Base-by-base conservation (phyloP, 1,139 yeast genomes). In the Lodderomyces beijingensis region DNA sequence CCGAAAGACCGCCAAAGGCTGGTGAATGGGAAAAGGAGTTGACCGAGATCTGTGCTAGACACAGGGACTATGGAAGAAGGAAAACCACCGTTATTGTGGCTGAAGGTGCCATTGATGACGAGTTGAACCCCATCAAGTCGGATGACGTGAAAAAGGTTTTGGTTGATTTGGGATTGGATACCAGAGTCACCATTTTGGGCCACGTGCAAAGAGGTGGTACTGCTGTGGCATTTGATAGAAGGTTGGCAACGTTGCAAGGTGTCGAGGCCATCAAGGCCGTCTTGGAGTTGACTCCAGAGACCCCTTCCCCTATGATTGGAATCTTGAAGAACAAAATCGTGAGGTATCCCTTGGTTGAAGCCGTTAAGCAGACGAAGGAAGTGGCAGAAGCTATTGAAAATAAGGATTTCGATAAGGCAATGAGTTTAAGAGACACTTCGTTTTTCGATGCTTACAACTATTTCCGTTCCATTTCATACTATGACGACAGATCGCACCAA, bases 201-300 rank as follows among this genome's bases (percentile, higher is more conserved):
- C 98, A 91, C 56, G 96, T 91, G 32, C 98, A 91, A 68, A 79
- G 98, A 64, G 98, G 98, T 63, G 98, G 98, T 56, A 74, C 94
- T 27, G 96, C 98, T 3, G 96, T 88, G 36, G 96, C 97, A 3
- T 82, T 70, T 53, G 98, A 91, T 58, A 77, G 98, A 51, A 62
- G 84, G 54, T 64, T 91, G 44, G 96, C 96, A 20, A 89, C 98
- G 15, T 59, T 89, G 47, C 98, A 91, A 68, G 98, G 98, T 57
- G 96, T 89, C 21, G 97, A 89, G 53, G 97, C 98, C 8, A 95
- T 91, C 33, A 80, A 82, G 43, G 97, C 97, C 4, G 95, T 88
- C 25, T 71, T 91, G 50, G 91, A 84, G 36, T 70, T 81, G 34
- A 84, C 94, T 6, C 95, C 96, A 16, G 89, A 79, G 1, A 83